phyloP scores from a whole-genome alignment of 176 grass and related monocot genomes.

The Typha latifolia region DNA sequence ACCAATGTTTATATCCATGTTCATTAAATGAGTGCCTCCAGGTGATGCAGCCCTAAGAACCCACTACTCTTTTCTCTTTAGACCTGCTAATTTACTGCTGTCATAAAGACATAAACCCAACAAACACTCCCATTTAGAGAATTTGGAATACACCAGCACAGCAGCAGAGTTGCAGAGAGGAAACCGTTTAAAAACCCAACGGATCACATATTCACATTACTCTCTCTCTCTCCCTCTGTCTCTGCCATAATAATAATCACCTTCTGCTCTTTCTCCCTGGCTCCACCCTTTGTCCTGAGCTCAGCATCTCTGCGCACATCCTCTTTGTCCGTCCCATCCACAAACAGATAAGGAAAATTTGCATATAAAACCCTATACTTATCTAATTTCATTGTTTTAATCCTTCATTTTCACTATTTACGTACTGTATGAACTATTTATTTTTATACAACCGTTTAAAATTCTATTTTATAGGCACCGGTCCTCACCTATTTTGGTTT shows the following conservation, averaged over 20 bases:
- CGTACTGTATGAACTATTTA: too few species aligned
- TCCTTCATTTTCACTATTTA: too few species aligned
- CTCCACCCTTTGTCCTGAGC: slow-evolving; percentile 19
- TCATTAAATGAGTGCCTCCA: too few species aligned
- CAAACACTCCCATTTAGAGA: slow-evolving; percentile 25
- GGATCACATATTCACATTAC: slow-evolving; percentile 1
- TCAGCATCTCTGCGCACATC: slow-evolving; percentile 28
- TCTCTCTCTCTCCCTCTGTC: neutral
- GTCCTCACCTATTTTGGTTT: too few species aligned
- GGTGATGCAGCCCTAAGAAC: too few species aligned
- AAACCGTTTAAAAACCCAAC: slow-evolving; percentile 31
- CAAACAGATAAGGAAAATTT: neutral
- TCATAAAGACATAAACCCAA: slow-evolving; percentile 25
- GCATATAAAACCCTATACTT: neutral
- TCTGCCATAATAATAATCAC: slow-evolving; percentile 20
- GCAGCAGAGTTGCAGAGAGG: slow-evolving; percentile 30
- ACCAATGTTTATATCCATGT: too few species aligned
- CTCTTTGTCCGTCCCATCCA: slow-evolving; percentile 23
- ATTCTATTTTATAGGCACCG: too few species aligned
- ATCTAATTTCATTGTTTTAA: too few species aligned
- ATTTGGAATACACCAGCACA: slow-evolving; percentile 36
- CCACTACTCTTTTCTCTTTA: neutral
- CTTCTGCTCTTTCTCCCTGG: slow-evolving; percentile 5
- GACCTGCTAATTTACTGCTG: slow-evolving; percentile 23
- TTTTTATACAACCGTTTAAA: too few species aligned